Evolutionary conservation across 768 basidiomycete genomes (phyloP).

Genomic region (Harrya chromipes): DNA sequence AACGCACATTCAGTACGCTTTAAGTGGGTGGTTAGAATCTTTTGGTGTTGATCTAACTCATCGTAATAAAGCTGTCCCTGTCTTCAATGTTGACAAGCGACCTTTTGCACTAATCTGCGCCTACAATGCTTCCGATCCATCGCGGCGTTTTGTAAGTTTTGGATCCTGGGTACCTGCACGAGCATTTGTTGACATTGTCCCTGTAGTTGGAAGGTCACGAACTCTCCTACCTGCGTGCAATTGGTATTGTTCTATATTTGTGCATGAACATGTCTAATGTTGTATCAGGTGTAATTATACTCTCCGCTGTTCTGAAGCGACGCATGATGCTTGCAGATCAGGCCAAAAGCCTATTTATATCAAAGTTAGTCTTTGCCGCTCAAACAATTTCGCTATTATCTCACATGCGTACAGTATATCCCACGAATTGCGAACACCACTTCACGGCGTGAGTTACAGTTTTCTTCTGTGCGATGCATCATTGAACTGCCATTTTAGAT

Average conservation of each 20-base stretch:
- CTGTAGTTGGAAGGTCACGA: slow-evolving; percentile 82
- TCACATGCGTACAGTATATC: slow-evolving; percentile 60
- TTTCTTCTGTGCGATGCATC: background rate
- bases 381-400: background rate
- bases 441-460: slow-evolving; percentile 68
- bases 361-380: slow-evolving; percentile 54
- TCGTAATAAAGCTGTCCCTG: slow-evolving; percentile 68
- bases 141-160: slow-evolving; percentile 69
- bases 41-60: slow-evolving; percentile 3
- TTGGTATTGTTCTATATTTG: slow-evolving; percentile 44
- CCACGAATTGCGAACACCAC: slow-evolving; percentile 85
- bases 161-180: too few species aligned
- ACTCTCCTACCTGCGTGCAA: slow-evolving; percentile 86
- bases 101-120: slow-evolving; percentile 90
- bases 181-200: slow-evolving; percentile 2
- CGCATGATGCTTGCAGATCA: slow-evolving; percentile 94
- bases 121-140: slow-evolving; percentile 80
- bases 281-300: slow-evolving; percentile 74
- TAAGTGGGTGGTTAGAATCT: slow-evolving; percentile 52
- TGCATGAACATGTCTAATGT: slow-evolving; percentile 1
- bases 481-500: slow-evolving; percentile 46
- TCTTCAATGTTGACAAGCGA: slow-evolving; percentile 89
- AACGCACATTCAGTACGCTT: slow-evolving; percentile 76
- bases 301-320: slow-evolving; percentile 89
- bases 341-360: slow-evolving; percentile 89